A percentile compares a stretch with the other conserved stretches of the same genome.
Conservation (phyloP, 805 yeast species). For the Metschnikowia arizonensis region DNA sequence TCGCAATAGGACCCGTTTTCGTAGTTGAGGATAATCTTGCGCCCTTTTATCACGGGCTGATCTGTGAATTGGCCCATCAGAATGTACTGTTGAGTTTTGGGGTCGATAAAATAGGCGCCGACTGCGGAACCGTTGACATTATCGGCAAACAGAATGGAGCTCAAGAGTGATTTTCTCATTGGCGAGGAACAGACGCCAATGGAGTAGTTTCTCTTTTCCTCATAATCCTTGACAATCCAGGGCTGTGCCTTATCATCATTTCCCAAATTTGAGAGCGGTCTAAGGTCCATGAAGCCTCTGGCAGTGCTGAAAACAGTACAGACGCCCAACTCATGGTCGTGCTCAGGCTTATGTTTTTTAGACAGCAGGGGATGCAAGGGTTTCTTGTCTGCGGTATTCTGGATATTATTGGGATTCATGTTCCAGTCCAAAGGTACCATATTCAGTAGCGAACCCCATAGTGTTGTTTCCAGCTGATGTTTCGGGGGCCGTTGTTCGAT, state of each 20-base stretch:
- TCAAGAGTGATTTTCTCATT: constrained; percentile 26
- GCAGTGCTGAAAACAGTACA: constrained; percentile 43
- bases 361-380: background rate
- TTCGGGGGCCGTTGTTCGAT: constrained; percentile 16
- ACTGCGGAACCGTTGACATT: constrained; percentile 41
- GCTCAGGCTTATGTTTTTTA: constrained; percentile 4
- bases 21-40: constrained; percentile 66
- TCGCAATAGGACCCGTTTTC: constrained; percentile 61
- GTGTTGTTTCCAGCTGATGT: constrained; percentile 6
- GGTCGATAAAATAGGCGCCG: constrained; percentile 56
- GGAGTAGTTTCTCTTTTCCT: constrained; percentile 68
- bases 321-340: constrained; percentile 24
- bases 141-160: constrained; percentile 33
- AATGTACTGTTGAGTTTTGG: constrained; percentile 34
- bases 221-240: constrained; percentile 71
- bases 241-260: constrained; percentile 44
- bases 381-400: background rate
- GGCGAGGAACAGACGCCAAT: constrained; percentile 68
- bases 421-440: constrained; percentile 8
- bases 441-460: constrained; percentile 13
- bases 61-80: constrained; percentile 63
- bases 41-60: constrained; percentile 65
- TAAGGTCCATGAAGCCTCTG: constrained; percentile 49
- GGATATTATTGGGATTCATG: background rate
- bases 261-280: constrained; percentile 45